These are phyloP conservation scores for Chionographis japonica DNA, from an alignment of 106 monocot genomes.

Conservation along the genomic window DNA sequence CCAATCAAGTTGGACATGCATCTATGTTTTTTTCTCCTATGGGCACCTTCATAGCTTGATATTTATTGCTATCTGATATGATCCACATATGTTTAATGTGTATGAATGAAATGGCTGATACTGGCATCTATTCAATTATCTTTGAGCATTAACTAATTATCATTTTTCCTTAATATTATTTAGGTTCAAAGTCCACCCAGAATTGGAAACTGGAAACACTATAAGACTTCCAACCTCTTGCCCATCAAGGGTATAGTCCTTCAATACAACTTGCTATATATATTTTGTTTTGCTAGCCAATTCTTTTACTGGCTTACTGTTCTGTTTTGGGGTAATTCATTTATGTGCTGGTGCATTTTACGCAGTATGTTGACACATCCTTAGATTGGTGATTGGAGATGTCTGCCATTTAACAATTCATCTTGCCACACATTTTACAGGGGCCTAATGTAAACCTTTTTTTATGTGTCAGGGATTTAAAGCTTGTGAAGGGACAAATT, in stretches of 20 bases:
- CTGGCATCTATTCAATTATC: neutral
- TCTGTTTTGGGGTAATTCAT: neutral
- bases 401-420: neutral
- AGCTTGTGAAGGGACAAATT: slow-evolving; percentile 65
- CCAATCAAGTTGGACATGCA: neutral
- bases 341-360: slow-evolving; percentile 1
- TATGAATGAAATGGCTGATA: no score
- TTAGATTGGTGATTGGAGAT: neutral
- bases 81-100: no score
- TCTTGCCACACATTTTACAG: neutral
- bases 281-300: neutral
- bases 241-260: slow-evolving; percentile 59
- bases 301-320: neutral
- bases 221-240: slow-evolving; percentile 74
- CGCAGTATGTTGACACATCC: neutral
- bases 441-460: neutral
- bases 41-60: no score
- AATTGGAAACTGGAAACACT: slow-evolving; percentile 81
- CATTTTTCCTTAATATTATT: neutral
- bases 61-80: no score
- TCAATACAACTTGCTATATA: neutral
- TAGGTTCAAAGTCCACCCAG: slow-evolving; percentile 91
- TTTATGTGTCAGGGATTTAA: slow-evolving; percentile 38
- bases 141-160: neutral
- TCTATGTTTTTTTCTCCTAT: neutral